Percentiles rank a stretch among this genome's conserved stretches.
These are phyloP conservation scores for Fusarium palustre DNA, from an alignment of 2,329 filamentous ascomycete species.

Conservation along the genomic window DNA sequence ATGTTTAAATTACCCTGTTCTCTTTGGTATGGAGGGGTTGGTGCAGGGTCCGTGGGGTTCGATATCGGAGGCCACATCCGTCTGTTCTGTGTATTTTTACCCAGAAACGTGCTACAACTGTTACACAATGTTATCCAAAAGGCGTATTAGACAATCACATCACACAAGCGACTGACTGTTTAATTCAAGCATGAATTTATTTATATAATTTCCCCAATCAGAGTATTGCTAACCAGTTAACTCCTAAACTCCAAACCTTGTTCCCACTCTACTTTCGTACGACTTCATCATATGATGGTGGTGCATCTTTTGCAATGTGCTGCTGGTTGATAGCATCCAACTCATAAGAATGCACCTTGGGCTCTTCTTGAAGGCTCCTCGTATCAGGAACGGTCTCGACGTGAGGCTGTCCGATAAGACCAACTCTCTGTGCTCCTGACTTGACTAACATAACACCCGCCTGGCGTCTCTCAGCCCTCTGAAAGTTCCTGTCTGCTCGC, in stretches of 20 bases:
- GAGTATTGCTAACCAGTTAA: not conserved
- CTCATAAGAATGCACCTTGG: conserved; percentile 21
- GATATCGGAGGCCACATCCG: conserved; percentile 42
- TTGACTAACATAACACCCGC: conserved; percentile 14
- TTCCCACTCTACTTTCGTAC: conserved; percentile 21
- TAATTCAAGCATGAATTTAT: not conserved
- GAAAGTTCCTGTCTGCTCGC: conserved; percentile 27
- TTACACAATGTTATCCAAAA: not conserved
- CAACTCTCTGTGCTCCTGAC: conserved; percentile 16
- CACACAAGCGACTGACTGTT: not conserved
- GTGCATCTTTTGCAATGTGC: conserved; percentile 22
- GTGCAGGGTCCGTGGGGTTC: conserved; percentile 30
- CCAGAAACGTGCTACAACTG: not conserved
- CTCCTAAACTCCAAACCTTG: not conserved
- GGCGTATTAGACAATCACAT: conserved; percentile 2
- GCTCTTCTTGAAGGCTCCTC: not conserved
- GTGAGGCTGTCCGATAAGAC: not conserved
- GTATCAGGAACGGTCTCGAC: not conserved
- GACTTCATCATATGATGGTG: conserved; percentile 41
- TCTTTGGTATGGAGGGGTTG: conserved; percentile 18
- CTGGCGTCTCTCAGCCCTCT: conserved; percentile 29
- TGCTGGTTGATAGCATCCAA: conserved; percentile 5
- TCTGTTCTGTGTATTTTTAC: conserved; percentile 13
- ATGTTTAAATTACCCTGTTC: conserved; percentile 5
- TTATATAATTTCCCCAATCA: not conserved